Percentiles rank a stretch among this genome's conserved stretches.
Evolutionary conservation across 176 grass and related monocot genomes (phyloP).

Genomic region (Microstegium vimineum): DNA sequence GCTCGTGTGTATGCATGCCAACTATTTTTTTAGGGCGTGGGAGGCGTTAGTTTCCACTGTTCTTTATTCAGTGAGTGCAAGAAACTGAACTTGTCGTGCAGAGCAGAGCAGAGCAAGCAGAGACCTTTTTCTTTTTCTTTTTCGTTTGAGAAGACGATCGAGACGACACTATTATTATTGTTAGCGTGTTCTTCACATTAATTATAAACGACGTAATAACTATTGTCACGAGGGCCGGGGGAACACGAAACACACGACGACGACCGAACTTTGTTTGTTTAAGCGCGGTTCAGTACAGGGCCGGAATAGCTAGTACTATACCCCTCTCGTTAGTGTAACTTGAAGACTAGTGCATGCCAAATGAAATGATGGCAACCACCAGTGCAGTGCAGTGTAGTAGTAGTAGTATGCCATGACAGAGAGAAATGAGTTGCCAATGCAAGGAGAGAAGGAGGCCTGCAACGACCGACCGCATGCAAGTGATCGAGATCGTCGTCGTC

Average conservation of each 20-base stretch:
- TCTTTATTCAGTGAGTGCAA: constrained; percentile 4
- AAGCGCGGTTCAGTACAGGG: neutral
- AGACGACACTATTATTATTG: neutral
- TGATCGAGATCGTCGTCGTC: too few species aligned
- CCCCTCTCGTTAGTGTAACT: constrained; percentile 41
- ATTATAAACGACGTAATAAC: neutral
- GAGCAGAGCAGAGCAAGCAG: neutral
- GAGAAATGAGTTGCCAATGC: neutral
- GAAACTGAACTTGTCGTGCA: constrained; percentile 8
- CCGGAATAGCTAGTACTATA: neutral
- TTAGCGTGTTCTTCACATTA: neutral
- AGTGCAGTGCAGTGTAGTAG: neutral
- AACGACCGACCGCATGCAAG: constrained; percentile 35
- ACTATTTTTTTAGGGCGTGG: neutral
- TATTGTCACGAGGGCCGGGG: neutral
- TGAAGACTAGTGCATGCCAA: constrained; percentile 44
- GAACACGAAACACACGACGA: neutral
- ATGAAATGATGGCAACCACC: constrained; percentile 40
- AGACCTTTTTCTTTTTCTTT: neutral
- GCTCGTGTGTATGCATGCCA: neutral
- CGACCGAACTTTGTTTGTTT: neutral
- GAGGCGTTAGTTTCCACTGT: neutral
- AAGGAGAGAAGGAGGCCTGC: neutral
- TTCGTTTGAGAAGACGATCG: neutral
- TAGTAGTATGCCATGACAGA: neutral